Evolutionary conservation across 352 stramenopile genomes (phyloP), one percentile per base, ranked within the genome.

Genomic region (Phytophthora citrophthora): DNA sequence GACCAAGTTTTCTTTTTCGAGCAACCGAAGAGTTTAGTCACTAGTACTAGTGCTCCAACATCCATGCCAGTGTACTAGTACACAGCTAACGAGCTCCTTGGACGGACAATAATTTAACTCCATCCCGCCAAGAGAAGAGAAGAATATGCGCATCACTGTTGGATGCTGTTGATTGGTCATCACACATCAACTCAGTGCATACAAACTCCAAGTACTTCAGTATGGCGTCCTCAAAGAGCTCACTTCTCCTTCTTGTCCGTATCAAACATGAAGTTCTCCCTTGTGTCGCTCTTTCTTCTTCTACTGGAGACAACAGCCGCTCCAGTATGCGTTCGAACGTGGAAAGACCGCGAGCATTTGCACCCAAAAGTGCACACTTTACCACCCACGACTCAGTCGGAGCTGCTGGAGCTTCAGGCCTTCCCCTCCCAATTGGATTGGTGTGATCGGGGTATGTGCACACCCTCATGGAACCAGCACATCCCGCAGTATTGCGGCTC

Each of bases 401-500:
- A 41, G 27, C 49, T 16, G 23, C 23, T 70, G n/a, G 72, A 85
- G 36, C 52, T 90, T 2, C 58, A 77, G 32, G 41, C 59, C 5
- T 67, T 89, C 15, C 85, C 85, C 0, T 59, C 63, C 50, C 79
- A 90, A 36, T 97, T 98, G 60, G 91, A 96, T 66, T 99, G 96
- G 95, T 93, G 86, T 58, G 86, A 94, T 52, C 74, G 68, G 11
- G 83, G 86, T 24, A 89, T 86, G 56, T 92, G 83, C 53, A 81
- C 89, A 34, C 80, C 83, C n/a, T 90, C 81, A 52, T 94, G 86
- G 84, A 92, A 92, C 65, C 83, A 94, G 61, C 86, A 94, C 55
- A 90, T 91, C 18, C 86, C 86, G 40, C 79, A 90, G 57, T 97
- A 95, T 69, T 97, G 90, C 58, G 89, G 89, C 34, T 94, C 88